These are phyloP conservation scores for Thymus mandschuricus DNA, from an alignment of 257 asterid genomes.

Conservation along the genomic window DNA sequence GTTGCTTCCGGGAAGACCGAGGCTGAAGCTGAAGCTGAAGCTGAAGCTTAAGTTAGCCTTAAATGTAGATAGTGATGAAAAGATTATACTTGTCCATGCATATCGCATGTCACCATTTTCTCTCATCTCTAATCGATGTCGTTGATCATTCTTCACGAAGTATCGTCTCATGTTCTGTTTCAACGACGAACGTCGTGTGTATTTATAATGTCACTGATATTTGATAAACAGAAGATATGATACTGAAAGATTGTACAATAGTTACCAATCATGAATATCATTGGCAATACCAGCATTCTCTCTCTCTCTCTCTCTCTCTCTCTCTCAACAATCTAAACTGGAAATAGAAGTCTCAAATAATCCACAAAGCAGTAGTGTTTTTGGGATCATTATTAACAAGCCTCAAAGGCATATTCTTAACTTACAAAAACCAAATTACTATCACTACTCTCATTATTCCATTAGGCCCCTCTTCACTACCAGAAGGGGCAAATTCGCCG, in stretches of 20 bases:
- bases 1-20: constrained; percentile 42
- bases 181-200: not conserved
- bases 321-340: no score
- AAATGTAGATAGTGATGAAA: not conserved
- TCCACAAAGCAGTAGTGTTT: not conserved
- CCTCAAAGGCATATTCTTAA: not conserved
- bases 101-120: no score
- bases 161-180: not conserved
- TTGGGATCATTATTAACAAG: constrained; percentile 11
- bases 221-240: no score
- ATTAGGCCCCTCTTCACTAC: not conserved
- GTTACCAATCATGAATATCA: no score
- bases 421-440: not conserved
- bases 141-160: no score
- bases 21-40: no score
- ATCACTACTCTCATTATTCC: not conserved
- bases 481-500: not conserved
- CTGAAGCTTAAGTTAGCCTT: constrained; percentile 41
- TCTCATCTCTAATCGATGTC: no score
- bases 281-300: no score
- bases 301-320: no score
- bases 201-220: no score
- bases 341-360: no score
- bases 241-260: no score
- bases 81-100: not conserved